Conservation (phyloP, 1,284 basidiomycete genomes). For the Gomphus bonarii region DNA sequence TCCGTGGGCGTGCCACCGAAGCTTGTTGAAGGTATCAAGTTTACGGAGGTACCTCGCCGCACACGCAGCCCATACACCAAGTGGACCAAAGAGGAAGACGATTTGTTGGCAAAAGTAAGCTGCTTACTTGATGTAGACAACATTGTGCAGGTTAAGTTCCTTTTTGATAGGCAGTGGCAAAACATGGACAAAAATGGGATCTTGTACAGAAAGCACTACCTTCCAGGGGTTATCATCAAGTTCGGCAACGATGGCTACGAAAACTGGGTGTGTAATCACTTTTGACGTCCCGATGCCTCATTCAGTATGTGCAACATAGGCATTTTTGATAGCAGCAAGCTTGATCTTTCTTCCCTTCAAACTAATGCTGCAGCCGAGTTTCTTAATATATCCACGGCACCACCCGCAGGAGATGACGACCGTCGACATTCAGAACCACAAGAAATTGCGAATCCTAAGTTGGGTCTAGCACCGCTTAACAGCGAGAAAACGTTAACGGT, state of each 20-base stretch:
- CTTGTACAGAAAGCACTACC: constrained; percentile 29
- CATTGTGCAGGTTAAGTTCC: not conserved
- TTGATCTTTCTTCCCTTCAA: constrained; percentile 25
- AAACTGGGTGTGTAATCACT: constrained; percentile 23
- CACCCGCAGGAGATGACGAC: constrained; percentile 7
- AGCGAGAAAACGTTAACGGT: constrained; percentile 20
- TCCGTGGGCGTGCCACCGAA: not conserved
- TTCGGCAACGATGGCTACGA: constrained; percentile 29
- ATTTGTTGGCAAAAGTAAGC: constrained; percentile 26
- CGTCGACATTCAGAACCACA: constrained; percentile 2
- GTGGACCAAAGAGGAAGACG: constrained; percentile 30
- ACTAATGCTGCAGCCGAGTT: constrained; percentile 14
- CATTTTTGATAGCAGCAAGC: constrained; percentile 26
- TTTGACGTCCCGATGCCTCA: not conserved
- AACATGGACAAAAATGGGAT: constrained; percentile 32
- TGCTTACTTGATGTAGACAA: not conserved
- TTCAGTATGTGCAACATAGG: constrained; percentile 14
- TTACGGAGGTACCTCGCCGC: not conserved
- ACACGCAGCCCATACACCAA: constrained; percentile 28
- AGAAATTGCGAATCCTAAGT: constrained; percentile 23
- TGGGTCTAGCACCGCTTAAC: constrained; percentile 25
- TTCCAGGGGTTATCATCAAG: constrained; percentile 28
- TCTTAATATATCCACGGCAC: constrained; percentile 15
- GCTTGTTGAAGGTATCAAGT: not conserved
- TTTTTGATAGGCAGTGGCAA: constrained; percentile 24